Evolutionary conservation across 768 basidiomycete genomes (phyloP).

Genomic region (Termitomyces sp.): DNA sequence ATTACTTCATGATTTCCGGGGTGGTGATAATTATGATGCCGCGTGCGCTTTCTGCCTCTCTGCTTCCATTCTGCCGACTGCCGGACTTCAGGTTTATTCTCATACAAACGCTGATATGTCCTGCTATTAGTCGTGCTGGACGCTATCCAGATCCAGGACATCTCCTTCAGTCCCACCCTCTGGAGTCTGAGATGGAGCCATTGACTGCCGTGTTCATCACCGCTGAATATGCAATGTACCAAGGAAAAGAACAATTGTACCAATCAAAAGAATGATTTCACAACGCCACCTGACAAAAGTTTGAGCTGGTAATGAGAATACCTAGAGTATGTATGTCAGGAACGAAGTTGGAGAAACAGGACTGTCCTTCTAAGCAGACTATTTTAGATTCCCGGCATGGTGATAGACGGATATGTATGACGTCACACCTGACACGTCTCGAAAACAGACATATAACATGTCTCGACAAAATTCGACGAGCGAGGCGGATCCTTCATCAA

Average conservation of each 20-base stretch:
- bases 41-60: constrained; percentile 50
- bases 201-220: too few relatives aligned
- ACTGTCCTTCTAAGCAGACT: too few relatives aligned
- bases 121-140: constrained; percentile 59
- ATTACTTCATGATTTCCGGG: constrained; percentile 91
- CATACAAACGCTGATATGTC: constrained; percentile 26
- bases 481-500: too few relatives aligned
- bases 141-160: constrained; percentile 88
- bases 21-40: constrained; percentile 84
- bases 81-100: constrained; percentile 54
- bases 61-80: neutral
- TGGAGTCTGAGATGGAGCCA: constrained; percentile 41
- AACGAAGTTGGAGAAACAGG: neutral
- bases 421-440: too few relatives aligned
- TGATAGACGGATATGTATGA: too few relatives aligned
- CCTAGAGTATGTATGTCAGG: neutral
- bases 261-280: constrained; percentile 8
- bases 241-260: too few relatives aligned
- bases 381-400: too few relatives aligned
- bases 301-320: constrained; percentile 7
- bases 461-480: too few relatives aligned
- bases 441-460: too few relatives aligned
- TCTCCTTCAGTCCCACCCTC: constrained; percentile 79
- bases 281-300: neutral
- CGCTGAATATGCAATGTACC: too few relatives aligned